phyloP scores from a whole-genome alignment of 208 protist species.

The Herpetomonas tarakana region DNA sequence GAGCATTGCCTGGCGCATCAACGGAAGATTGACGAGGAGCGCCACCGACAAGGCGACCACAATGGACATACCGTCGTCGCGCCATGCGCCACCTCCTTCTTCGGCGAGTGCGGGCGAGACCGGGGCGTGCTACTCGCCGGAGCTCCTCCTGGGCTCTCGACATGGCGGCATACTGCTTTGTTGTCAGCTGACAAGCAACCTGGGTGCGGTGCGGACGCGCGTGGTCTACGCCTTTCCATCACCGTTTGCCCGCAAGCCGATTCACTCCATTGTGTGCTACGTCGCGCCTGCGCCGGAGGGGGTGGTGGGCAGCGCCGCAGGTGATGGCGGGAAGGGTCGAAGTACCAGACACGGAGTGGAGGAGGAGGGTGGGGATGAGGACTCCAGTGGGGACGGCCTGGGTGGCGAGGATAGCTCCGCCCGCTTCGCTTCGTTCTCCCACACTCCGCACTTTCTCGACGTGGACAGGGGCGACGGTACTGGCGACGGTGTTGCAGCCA shows the following conservation, averaged over 20 bases:
- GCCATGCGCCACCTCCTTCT: no score
- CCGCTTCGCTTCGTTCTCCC: slow-evolving; percentile 15
- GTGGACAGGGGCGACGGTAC: slow-evolving; percentile 10
- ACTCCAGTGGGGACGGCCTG: no score
- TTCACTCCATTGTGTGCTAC: slow-evolving; percentile 11
- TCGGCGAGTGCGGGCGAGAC: no score
- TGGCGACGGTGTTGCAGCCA: background rate
- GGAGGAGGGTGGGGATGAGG: no score
- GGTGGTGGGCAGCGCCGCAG: background rate
- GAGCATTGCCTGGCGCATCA: slow-evolving; percentile 24
- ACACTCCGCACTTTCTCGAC: slow-evolving; percentile 24
- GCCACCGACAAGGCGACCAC: no score
- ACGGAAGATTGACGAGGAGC: slow-evolving; percentile 8
- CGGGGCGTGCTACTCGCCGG: no score
- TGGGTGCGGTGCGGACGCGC: slow-evolving; percentile 18
- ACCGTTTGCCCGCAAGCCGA: slow-evolving; percentile 1
- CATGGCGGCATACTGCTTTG: slow-evolving; percentile 33
- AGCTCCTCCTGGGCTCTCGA: slow-evolving; percentile 31
- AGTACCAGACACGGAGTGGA: no score
- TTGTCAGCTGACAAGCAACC: slow-evolving; percentile 19
- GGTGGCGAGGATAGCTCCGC: no score
- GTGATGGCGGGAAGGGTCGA: no score
- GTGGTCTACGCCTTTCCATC: slow-evolving; percentile 27
- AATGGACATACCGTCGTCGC: no score
- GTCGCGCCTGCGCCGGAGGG: background rate